A percentile compares a stretch with the other conserved stretches of the same genome.
Evolutionary conservation across 345 rosid genomes (phyloP).

Genomic region (Melaleuca quinquenervia): DNA sequence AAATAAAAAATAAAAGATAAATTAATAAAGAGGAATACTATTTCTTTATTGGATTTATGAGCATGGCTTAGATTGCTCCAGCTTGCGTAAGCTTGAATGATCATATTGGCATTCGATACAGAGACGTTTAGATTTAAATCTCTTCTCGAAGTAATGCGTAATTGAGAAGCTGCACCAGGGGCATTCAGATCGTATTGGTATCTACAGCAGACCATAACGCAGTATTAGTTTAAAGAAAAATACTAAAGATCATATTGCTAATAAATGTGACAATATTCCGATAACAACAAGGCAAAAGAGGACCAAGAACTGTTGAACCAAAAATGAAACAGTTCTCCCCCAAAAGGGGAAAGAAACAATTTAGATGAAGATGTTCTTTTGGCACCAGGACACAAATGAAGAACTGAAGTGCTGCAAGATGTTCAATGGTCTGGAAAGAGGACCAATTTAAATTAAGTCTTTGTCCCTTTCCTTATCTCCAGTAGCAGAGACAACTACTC

Average conservation of each 20-base stretch:
- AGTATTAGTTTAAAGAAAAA: neutral
- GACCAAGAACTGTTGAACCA: neutral
- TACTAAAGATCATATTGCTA: neutral
- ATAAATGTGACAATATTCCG: neutral
- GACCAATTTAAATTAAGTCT: neutral
- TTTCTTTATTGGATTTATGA: slow-evolving; percentile 33
- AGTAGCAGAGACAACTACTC: too few relatives aligned
- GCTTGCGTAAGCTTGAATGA: slow-evolving; percentile 95
- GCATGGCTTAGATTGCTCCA: slow-evolving; percentile 70
- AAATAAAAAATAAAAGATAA: neutral
- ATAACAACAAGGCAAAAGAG: neutral
- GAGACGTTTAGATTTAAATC: slow-evolving; percentile 82
- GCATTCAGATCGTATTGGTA: slow-evolving; percentile 69
- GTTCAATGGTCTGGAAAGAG: neutral
- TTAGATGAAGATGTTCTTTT: neutral
- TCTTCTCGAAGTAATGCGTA: slow-evolving; percentile 65
- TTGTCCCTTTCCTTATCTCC: neutral
- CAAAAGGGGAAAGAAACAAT: neutral
- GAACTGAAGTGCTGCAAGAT: neutral
- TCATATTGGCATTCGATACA: slow-evolving; percentile 78
- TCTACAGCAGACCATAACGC: slow-evolving; percentile 28
- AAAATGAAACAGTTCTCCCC: neutral
- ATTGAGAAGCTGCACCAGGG: slow-evolving; percentile 71
- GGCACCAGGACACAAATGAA: neutral
- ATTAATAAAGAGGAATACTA: slow-evolving; percentile 5